Base-by-base conservation (phyloP, 306 rosid genomes). In the Trifolium fragiferum region DNA sequence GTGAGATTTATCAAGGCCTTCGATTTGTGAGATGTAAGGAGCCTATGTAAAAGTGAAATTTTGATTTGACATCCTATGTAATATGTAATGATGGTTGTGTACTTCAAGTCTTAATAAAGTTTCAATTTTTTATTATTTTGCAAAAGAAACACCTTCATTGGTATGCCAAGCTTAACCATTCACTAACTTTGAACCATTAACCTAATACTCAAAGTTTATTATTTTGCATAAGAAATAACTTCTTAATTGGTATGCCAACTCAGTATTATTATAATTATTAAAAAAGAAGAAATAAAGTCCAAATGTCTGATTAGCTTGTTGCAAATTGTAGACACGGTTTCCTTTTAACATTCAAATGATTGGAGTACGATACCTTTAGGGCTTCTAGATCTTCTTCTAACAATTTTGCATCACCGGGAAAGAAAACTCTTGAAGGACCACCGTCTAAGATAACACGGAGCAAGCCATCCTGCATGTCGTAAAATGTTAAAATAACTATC, bases 341-440 rank as follows among this genome's bases (percentile, higher is more conserved):
- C 49, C 65, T 32, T 20, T 59, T 51, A 66, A 47, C 73, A 78
- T 49, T 64, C 44, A 57, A 70, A 69, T 78, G 50, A 76, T 21
- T 12, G 40, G 60, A 37, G 44, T 73, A 41, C 41, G 53, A 74
- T 82, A 94, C 99, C 97, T 94, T 94, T n/a, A 94, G 81, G 65
- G 81, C 83, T 84, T 94, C 99, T 73, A 94, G 80, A 86, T 94
- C 99, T 86, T 90, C 99, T 86, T 90, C 97, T 30, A 94, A 85
- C 18, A 92, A 83, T 83, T 89, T 94, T 55, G 92, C 90, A 80
- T 94, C 99, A 25, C 72, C 74, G 0, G 87, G 75, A 44, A 76
- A 73, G 87, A 94, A 92, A 66, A 88, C 79, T 76, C 99, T 85
- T 33, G 86, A 87, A 49, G 99, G 86, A 38, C 97, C 99, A 2